phyloP scores from a whole-genome alignment of 2,329 filamentous ascomycete genomes.

The Cytospora schulzeri region DNA sequence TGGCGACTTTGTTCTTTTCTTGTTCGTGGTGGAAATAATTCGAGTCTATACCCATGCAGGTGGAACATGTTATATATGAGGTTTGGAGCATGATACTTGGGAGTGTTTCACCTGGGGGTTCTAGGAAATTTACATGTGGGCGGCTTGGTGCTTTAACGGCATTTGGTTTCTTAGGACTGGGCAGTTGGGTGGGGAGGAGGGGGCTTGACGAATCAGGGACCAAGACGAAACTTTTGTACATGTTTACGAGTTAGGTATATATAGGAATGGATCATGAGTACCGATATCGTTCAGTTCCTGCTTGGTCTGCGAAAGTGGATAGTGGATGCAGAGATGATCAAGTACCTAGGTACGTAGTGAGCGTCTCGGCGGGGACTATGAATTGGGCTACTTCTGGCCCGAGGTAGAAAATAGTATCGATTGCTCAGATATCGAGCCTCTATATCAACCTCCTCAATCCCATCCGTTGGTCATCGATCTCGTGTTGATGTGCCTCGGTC shows the following conservation, averaged over 20 bases:
- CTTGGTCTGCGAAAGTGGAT: no score
- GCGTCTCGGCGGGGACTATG: no score
- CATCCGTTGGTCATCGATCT: no score
- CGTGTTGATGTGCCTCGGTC: no score
- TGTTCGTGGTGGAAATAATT: slow-evolving; percentile 16
- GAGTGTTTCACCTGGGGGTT: neutral
- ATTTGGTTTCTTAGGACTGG: neutral
- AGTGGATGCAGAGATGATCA: no score
- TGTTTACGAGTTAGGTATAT: slow-evolving; percentile 19
- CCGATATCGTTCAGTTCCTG: neutral
- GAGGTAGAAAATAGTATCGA: no score
- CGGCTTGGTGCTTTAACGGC: neutral
- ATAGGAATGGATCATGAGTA: slow-evolving; percentile 23
- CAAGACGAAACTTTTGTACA: slow-evolving; percentile 7
- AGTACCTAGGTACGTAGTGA: no score
- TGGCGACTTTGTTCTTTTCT: slow-evolving; percentile 2
- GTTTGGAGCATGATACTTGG: slow-evolving; percentile 20
- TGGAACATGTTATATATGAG: slow-evolving; percentile 17
- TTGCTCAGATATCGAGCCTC: no score
- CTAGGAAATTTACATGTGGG: neutral
- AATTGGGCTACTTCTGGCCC: no score
- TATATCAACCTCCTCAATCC: no score
- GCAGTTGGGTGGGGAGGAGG: neutral
- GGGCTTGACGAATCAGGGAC: slow-evolving; percentile 2
- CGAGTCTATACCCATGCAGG: slow-evolving; percentile 20